Percentiles rank a stretch among this genome's conserved stretches.
Conservation (phyloP, 1,284 basidiomycete genomes). For the Ustilago sp. region DNA sequence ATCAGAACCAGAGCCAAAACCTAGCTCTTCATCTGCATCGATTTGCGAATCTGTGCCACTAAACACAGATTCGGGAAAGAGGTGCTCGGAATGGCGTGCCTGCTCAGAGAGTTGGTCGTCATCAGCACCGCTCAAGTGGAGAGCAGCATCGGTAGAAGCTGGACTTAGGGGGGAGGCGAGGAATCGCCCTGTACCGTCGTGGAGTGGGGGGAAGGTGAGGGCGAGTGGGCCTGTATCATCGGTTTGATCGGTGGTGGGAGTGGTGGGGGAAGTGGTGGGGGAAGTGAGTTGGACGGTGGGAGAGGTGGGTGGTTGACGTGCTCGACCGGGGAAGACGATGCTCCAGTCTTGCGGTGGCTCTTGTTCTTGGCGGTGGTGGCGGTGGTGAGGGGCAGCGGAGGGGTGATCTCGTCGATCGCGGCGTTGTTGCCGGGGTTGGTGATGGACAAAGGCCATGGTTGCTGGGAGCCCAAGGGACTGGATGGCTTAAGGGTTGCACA, state of each 20-base stretch:
- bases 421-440: constrained; percentile 45
- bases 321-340: constrained; percentile 49
- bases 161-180: constrained; percentile 35
- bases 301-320: constrained; percentile 22
- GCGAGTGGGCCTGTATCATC: constrained; percentile 29
- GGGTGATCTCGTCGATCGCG: constrained; percentile 30
- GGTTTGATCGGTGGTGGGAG: constrained; percentile 11
- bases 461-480: background rate
- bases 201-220: constrained; percentile 38
- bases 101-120: constrained; percentile 23
- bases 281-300: constrained; percentile 1
- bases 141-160: constrained; percentile 29
- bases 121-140: constrained; percentile 18
- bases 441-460: constrained; percentile 49
- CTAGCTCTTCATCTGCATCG: constrained; percentile 52
- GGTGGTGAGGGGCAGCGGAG: constrained; percentile 8
- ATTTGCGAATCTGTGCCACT: constrained; percentile 42
- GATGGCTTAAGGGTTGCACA: background rate
- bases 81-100: constrained; percentile 24
- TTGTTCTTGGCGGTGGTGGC: constrained; percentile 19
- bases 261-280: background rate
- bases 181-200: constrained; percentile 51
- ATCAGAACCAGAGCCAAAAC: constrained; percentile 50
- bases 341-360: constrained; percentile 42
- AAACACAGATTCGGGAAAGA: constrained; percentile 39